Conservation (phyloP, 202 grass and related monocot species). For the Thinopyrum obtusiflorum region DNA sequence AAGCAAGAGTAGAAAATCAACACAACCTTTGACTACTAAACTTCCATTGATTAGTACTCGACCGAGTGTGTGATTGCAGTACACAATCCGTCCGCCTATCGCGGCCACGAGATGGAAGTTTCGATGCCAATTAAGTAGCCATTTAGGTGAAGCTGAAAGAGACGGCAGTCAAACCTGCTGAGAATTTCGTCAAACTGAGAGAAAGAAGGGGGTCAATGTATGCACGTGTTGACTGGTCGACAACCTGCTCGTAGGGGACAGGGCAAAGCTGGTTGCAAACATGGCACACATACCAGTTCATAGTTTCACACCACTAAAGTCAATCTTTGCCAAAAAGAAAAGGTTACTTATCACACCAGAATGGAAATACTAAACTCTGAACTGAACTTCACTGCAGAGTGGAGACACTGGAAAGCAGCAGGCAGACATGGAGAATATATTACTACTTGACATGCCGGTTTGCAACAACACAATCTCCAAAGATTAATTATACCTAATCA, state of each 20-base stretch:
- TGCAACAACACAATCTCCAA: not conserved
- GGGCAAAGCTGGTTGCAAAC: too few relatives aligned
- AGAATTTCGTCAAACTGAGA: conserved; percentile 15
- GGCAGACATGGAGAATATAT: not conserved
- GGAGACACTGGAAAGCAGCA: not conserved
- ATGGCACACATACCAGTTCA: too few relatives aligned
- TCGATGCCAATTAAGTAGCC: not conserved
- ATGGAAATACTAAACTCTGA: not conserved
- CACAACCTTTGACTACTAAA: conserved; percentile 7
- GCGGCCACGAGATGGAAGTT: conserved; percentile 18
- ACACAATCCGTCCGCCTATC: conserved; percentile 35
- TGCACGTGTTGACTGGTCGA: conserved; percentile 11
- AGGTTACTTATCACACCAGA: not conserved
- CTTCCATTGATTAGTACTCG: not conserved
- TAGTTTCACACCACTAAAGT: too few relatives aligned
- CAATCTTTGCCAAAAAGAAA: too few relatives aligned
- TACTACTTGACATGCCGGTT: not conserved
- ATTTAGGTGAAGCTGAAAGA: conserved; percentile 34
- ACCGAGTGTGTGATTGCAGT: not conserved
- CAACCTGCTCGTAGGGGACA: not conserved
- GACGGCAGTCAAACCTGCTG: conserved; percentile 8
- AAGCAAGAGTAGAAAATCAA: not conserved
- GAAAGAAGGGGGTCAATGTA: conserved; percentile 22
- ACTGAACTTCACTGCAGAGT: not conserved
- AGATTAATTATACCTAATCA: not conserved